These are phyloP conservation scores for Rubus idaeus DNA, from an alignment of 306 rosid species.

Conservation along the genomic window DNA sequence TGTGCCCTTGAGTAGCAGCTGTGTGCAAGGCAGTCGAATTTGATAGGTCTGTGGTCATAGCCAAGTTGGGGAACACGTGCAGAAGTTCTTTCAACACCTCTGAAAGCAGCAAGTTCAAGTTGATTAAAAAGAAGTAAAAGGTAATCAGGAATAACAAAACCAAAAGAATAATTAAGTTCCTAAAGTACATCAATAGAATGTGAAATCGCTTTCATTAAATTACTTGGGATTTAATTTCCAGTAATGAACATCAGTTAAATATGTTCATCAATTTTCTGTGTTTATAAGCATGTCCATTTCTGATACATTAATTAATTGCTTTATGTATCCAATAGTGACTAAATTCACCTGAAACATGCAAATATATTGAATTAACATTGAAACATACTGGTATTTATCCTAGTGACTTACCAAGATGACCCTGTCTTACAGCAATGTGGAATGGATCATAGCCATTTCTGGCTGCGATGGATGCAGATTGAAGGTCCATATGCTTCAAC, in stretches of 20 bases:
- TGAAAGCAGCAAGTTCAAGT: conserved; percentile 40
- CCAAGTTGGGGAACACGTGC: conserved; percentile 76
- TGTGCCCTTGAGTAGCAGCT: conserved; percentile 91
- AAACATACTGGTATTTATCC: neutral
- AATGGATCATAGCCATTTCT: conserved; percentile 86
- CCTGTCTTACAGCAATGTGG: conserved; percentile 87
- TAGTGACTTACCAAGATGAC: conserved; percentile 72
- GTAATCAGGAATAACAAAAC: neutral
- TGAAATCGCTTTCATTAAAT: neutral
- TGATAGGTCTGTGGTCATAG: conserved; percentile 88
- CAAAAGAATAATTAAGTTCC: neutral
- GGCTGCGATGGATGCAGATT: conserved; percentile 71
- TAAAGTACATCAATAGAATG: neutral
- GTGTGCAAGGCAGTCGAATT: conserved; percentile 93
- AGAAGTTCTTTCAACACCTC: conserved; percentile 88
- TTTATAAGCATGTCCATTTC: neutral
- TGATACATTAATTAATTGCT: neutral
- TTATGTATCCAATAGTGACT: neutral
- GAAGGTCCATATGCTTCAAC: conserved; percentile 74
- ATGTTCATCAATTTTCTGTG: neutral
- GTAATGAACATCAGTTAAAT: too few species aligned
- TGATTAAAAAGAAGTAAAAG: neutral
- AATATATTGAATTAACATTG: neutral
- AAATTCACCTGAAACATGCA: neutral
- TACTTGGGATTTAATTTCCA: too few species aligned